phyloP scores from a whole-genome alignment of 1,139 yeast genomes.

The Saccharomyces hybrid region DNA sequence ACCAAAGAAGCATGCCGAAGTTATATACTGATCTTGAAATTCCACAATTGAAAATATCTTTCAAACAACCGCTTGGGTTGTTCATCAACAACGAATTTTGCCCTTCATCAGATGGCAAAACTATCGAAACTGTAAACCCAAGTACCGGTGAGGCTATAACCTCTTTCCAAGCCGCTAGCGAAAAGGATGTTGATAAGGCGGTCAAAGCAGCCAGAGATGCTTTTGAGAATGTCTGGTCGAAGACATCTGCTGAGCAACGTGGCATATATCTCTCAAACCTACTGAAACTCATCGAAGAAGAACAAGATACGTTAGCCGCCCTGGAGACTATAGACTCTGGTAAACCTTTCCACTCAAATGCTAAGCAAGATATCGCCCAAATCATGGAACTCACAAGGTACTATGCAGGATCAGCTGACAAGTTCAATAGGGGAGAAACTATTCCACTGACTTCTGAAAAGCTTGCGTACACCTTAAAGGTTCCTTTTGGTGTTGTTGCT shows the following conservation, averaged over 20 bases:
- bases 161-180: constrained; percentile 57
- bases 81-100: constrained; percentile 58
- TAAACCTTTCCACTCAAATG: constrained; percentile 48
- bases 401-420: constrained; percentile 85
- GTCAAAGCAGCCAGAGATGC: constrained; percentile 68
- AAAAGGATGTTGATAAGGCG: constrained; percentile 66
- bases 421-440: constrained; percentile 60
- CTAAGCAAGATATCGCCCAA: constrained; percentile 54
- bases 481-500: constrained; percentile 76
- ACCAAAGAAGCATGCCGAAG: neutral
- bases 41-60: constrained; percentile 14
- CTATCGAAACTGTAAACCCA: constrained; percentile 55
- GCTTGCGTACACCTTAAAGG: constrained; percentile 71
- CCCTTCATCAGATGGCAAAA: constrained; percentile 42
- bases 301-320: constrained; percentile 44
- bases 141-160: constrained; percentile 62
- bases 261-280: constrained; percentile 43
- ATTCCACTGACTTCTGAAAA: constrained; percentile 58
- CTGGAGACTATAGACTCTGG: constrained; percentile 62
- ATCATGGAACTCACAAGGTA: constrained; percentile 55
- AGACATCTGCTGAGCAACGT: constrained; percentile 42
- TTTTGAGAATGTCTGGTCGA: constrained; percentile 47
- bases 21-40: constrained; percentile 9
- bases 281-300: constrained; percentile 45
- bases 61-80: constrained; percentile 52